Conservation (phyloP, 805 yeast species). For the Sungouiella thailandica region DNA sequence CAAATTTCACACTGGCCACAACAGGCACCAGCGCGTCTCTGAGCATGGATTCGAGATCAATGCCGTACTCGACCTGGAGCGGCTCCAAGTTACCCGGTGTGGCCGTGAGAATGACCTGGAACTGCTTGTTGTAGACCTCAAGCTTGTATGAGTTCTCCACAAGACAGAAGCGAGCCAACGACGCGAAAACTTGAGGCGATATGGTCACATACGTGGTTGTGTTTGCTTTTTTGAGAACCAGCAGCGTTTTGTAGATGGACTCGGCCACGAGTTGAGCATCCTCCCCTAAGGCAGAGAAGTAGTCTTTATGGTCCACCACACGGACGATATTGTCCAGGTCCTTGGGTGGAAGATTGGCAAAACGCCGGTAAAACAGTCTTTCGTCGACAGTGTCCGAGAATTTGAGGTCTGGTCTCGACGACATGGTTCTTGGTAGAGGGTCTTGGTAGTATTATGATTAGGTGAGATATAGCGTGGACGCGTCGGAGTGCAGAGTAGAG, state of each 20-base stretch:
- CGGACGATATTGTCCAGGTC: constrained; percentile 49
- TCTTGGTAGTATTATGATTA: too few species aligned
- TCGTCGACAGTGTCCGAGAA: constrained; percentile 41
- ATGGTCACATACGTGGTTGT: constrained; percentile 63
- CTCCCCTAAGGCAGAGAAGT: constrained; percentile 64
- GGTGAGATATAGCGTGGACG: too few species aligned
- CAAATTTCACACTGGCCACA: constrained; percentile 35
- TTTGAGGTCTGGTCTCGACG: constrained; percentile 42
- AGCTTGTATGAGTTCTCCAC: constrained; percentile 70
- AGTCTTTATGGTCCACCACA: constrained; percentile 75
- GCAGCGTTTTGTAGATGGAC: constrained; percentile 72
- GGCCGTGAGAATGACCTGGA: constrained; percentile 57
- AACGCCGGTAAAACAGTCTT: constrained; percentile 39
- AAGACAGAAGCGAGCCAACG: constrained; percentile 61
- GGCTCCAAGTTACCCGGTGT: constrained; percentile 87
- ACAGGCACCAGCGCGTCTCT: constrained; percentile 37
- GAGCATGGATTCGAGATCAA: constrained; percentile 59
- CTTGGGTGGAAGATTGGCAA: constrained; percentile 44
- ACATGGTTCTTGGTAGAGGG: constrained; percentile 20
- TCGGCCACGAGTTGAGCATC: constrained; percentile 87
- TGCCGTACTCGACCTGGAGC: constrained; percentile 30
- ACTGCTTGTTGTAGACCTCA: constrained; percentile 69
- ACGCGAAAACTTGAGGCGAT: constrained; percentile 67
- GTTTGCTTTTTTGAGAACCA: constrained; percentile 65
- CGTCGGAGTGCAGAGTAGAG: too few species aligned